phyloP scores from a whole-genome alignment of 2,329 filamentous ascomycete species.

The Monosporascus sp. region DNA sequence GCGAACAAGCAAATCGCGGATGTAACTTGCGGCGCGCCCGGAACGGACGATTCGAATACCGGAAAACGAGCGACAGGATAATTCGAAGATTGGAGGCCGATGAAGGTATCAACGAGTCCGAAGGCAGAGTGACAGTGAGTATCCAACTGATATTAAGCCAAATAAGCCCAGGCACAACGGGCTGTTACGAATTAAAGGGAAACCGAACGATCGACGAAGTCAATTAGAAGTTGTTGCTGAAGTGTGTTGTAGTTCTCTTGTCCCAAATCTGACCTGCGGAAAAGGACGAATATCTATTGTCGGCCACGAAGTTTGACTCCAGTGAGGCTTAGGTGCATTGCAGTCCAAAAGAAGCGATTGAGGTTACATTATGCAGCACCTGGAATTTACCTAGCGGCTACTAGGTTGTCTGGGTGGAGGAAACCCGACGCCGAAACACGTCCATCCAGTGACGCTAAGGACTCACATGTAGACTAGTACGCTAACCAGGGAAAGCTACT shows the following conservation, averaged over 20 bases:
- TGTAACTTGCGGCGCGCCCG: too few species aligned
- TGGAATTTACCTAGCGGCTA: not conserved
- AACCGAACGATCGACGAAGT: not conserved
- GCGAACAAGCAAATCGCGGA: too few species aligned
- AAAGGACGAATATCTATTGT: not conserved
- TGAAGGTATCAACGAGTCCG: not conserved
- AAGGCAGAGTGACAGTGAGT: not conserved
- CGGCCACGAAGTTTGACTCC: not conserved
- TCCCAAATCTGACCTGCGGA: not conserved
- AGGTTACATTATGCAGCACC: not conserved
- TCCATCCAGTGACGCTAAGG: not conserved
- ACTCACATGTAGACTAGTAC: too few species aligned
- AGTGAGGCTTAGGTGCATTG: not conserved
- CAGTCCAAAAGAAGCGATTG: not conserved
- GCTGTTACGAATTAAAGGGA: not conserved
- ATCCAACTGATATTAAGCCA: too few species aligned
- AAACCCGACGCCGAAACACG: not conserved
- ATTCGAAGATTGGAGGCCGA: not conserved
- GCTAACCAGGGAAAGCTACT: too few species aligned
- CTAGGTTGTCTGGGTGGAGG: not conserved
- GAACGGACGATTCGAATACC: not conserved
- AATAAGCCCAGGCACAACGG: too few species aligned
- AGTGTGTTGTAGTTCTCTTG: not conserved
- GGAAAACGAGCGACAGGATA: not conserved
- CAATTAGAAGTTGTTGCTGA: not conserved